Conservation (phyloP, 2,329 filamentous ascomycete genomes). For the Berkeleyomyces rouxiae region DNA sequence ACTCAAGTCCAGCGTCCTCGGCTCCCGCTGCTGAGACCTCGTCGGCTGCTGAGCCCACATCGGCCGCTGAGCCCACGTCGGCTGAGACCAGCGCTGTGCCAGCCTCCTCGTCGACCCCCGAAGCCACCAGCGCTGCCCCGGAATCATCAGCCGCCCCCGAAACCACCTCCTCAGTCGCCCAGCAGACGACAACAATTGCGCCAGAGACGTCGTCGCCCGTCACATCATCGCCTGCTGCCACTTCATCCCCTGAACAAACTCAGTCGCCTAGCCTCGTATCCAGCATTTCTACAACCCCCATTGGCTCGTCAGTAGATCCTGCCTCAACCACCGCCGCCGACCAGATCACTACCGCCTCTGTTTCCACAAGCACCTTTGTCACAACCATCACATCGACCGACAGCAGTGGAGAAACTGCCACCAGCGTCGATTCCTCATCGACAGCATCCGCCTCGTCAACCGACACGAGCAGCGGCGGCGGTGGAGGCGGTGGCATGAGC, state of each 20-base stretch:
- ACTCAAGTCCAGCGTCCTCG: conserved; percentile 5
- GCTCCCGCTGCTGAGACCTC: conserved; percentile 7
- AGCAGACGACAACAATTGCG: conserved; percentile 9
- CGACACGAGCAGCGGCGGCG: conserved; percentile 17
- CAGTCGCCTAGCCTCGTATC: neutral
- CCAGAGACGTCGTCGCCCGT: conserved; percentile 4
- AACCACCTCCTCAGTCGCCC: conserved; percentile 3
- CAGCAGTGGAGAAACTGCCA: neutral
- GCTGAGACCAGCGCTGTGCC: conserved; percentile 13
- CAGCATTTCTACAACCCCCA: conserved; percentile 15
- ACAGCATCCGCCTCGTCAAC: conserved; percentile 19
- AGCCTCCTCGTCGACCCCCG: conserved; percentile 12
- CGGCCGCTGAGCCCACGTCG: conserved; percentile 1
- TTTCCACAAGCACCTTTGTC: conserved; percentile 15
- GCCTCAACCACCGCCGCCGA: conserved; percentile 8
- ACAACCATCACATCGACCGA: conserved; percentile 16
- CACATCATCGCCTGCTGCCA: conserved; percentile 9
- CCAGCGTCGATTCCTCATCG: conserved; percentile 15
- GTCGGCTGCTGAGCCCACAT: conserved; percentile 8
- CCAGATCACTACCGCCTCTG: conserved; percentile 12
- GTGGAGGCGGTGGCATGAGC: conserved; percentile 27
- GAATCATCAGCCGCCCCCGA: conserved; percentile 13
- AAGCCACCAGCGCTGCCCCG: neutral
- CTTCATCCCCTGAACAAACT: neutral
- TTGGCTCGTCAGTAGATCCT: conserved; percentile 12